A percentile compares a stretch with the other conserved stretches of the same genome.
These are phyloP conservation scores for Saksenaea oblongispora DNA, from an alignment of 371 early-diverging fungal species.

Conservation along the genomic window DNA sequence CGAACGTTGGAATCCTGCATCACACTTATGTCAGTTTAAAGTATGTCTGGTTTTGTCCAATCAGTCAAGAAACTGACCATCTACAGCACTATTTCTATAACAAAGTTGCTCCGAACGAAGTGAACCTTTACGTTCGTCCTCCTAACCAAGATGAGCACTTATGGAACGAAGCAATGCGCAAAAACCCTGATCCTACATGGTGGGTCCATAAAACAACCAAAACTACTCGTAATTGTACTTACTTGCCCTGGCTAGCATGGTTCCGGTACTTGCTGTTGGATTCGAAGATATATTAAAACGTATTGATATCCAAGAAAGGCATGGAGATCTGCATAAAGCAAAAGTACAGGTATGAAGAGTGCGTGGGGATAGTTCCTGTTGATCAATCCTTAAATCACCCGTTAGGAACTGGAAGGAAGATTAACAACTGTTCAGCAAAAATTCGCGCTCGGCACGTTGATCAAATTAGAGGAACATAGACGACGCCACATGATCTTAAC, in stretches of 20 bases:
- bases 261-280: constrained; percentile 89
- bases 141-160: constrained; percentile 68
- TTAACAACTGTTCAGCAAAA: constrained; percentile 30
- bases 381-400: not conserved
- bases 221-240: not conserved
- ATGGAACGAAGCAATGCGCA: constrained; percentile 80
- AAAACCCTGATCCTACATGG: constrained; percentile 84
- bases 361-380: not conserved
- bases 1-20: constrained; percentile 78
- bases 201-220: constrained; percentile 23
- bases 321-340: constrained; percentile 39
- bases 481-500: constrained; percentile 35
- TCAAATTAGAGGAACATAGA: constrained; percentile 41
- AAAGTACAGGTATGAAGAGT: constrained; percentile 24
- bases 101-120: constrained; percentile 80
- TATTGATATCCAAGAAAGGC: constrained; percentile 71
- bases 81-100: constrained; percentile 87
- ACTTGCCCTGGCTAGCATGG: constrained; percentile 56
- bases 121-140: constrained; percentile 73
- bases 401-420: constrained; percentile 36
- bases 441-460: constrained; percentile 28
- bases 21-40: constrained; percentile 80
- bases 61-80: not conserved
- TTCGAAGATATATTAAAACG: constrained; percentile 87
- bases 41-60: constrained; percentile 16